These are phyloP conservation scores for Thalassiosira delicatula DNA, from an alignment of 352 stramenopile genomes.

Conservation along the genomic window DNA sequence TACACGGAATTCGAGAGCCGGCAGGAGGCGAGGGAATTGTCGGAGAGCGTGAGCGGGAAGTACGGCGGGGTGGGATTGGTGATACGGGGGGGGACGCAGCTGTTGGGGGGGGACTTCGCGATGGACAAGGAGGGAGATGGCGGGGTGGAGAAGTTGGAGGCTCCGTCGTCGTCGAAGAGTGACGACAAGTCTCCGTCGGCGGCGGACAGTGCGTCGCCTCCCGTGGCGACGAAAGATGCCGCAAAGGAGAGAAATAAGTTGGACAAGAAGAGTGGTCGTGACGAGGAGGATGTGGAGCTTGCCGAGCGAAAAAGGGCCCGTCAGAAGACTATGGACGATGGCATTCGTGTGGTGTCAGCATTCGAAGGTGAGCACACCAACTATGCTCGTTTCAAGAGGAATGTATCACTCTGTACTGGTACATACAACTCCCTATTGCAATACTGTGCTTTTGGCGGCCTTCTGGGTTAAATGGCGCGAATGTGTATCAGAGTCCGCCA, in stretches of 20 bases:
- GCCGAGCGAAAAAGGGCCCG: slow-evolving; percentile 48
- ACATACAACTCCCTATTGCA: no score
- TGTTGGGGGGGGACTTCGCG: no score
- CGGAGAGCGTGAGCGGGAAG: slow-evolving; percentile 78
- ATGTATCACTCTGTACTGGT: no score
- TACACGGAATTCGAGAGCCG: slow-evolving; percentile 88
- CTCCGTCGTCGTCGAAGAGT: slow-evolving; percentile 13
- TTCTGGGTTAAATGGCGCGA: no score
- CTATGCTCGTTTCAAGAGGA: no score
- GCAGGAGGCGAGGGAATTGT: slow-evolving; percentile 78
- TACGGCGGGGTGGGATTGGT: slow-evolving; percentile 89
- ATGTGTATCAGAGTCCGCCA: no score
- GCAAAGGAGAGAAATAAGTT: slow-evolving; percentile 3
- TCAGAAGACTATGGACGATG: slow-evolving; percentile 66
- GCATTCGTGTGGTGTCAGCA: slow-evolving; percentile 82
- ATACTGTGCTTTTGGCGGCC: no score
- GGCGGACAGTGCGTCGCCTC: slow-evolving; percentile 8
- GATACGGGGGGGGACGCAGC: slow-evolving; percentile 78
- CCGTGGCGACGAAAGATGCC: slow-evolving; percentile 23
- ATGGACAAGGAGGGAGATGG: slow-evolving; percentile 3
- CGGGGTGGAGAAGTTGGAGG: slow-evolving; percentile 17
- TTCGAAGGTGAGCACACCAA: slow-evolving; percentile 86
- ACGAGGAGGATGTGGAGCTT: slow-evolving; percentile 48
- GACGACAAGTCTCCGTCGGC: not conserved
- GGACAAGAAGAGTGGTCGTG: slow-evolving; percentile 48